Base-by-base conservation (phyloP, 73 alveolate genomes). In the Paramecium biaurelia region DNA sequence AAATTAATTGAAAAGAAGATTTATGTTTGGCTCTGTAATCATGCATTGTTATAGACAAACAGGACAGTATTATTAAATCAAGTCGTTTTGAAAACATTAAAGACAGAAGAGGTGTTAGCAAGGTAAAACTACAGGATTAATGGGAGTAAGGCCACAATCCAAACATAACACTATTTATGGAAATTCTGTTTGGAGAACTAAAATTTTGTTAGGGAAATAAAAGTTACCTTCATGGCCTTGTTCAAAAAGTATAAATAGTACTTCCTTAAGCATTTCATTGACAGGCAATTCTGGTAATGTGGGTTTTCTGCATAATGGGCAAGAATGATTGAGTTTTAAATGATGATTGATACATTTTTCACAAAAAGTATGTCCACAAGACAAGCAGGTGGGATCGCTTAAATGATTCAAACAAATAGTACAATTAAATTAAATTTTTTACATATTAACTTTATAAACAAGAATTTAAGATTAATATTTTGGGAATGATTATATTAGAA, bases 121-220 rank as follows among this genome's bases (percentile, higher is more conserved):
- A 28, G 57, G 59, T 41, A 74, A 41, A 5, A 74, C 87, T 37
- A 74, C 58, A 11, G 87, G 87, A 41, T 74, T 74, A 28, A 74
- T 74, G 3, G 87, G 87, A 41, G 87, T 74, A 23, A 74, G 87
- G 37, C 87, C 87, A 74, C 87, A 74, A 74, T 74, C 87, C 24
- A 74, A 74, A 34, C 87, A 74, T 41, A 74, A 23, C 5, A 74
- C 32, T 15, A 74, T 34, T 34, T 34, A n/a, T 14, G 87, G 87
- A 15, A 74, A 74, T 74, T 74, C 87, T 15, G 45, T 23, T 10
- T 37, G 26, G 23, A 74, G 59, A 41, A 41, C 87, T 74, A 74
- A 74, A 53, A 4, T 18, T 37, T n/a, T 1, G 12, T 8, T 63
- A 30, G 21, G 11, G 24, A 12, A 1, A 4, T 28, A 35, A 6